Conservation (phyloP, 2,329 filamentous ascomycete species). For the Talaromyces sp. region DNA sequence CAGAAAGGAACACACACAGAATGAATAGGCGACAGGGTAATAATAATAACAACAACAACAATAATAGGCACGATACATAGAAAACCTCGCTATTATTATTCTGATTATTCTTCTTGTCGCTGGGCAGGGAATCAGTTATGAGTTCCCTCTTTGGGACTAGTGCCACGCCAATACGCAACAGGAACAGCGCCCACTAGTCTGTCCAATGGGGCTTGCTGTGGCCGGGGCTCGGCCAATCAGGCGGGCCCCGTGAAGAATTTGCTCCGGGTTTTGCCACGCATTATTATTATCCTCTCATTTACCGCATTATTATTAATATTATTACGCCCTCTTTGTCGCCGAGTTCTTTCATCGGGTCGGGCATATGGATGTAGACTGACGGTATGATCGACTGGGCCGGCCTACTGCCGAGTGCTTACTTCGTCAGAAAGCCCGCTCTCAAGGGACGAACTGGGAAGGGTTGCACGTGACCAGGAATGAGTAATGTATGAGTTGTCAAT, state of each 20-base stretch:
- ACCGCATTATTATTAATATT: no score
- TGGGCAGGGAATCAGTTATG: neutral
- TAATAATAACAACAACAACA: no score
- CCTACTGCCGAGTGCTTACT: no score
- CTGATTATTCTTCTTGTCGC: neutral
- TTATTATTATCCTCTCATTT: no score
- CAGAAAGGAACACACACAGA: neutral
- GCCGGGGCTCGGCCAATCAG: neutral
- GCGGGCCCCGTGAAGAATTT: neutral
- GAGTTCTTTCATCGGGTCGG: neutral
- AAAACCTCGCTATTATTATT: neutral
- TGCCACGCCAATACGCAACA: neutral
- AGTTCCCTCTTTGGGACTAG: neutral
- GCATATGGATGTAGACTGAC: no score
- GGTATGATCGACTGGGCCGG: no score
- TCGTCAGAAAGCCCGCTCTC: no score
- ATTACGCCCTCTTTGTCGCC: neutral
- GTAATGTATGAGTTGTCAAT: neutral
- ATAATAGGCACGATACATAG: no score
- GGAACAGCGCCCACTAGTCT: neutral
- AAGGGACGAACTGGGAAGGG: neutral
- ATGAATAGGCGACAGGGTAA: neutral
- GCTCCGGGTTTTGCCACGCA: neutral
- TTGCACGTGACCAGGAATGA: neutral
- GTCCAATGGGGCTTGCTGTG: neutral